These are phyloP conservation scores for Boletales sp. DNA, from an alignment of 768 basidiomycete genomes.

Conservation along the genomic window DNA sequence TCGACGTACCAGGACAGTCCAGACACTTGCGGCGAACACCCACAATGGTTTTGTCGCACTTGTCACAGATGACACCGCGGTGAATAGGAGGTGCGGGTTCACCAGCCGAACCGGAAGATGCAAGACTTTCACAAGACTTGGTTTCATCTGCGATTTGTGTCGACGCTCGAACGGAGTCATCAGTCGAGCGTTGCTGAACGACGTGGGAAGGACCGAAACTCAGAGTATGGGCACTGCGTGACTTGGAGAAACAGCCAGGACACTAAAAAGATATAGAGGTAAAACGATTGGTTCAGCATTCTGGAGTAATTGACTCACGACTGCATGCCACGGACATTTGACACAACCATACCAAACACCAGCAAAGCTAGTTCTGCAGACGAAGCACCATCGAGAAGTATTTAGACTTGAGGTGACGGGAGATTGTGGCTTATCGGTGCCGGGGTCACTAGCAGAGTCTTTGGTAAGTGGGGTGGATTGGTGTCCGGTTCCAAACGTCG, in stretches of 20 bases:
- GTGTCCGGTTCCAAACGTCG: conserved; percentile 29
- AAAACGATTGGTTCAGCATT: not conserved
- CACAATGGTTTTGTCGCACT: conserved; percentile 51
- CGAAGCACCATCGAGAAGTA: conserved; percentile 25
- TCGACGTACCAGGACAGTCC: conserved; percentile 60
- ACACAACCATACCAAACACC: conserved; percentile 30
- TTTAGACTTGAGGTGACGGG: not conserved
- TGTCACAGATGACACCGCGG: conserved; percentile 60
- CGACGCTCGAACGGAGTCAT: not conserved
- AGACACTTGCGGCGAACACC: conserved; percentile 79
- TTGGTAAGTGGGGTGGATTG: not conserved
- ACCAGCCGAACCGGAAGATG: not conserved
- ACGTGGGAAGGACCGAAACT: conserved; percentile 31
- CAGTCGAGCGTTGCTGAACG: conserved; percentile 16
- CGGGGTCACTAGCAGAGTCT: not conserved
- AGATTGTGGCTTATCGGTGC: no score
- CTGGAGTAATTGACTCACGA: conserved; percentile 19
- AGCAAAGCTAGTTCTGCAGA: conserved; percentile 23
- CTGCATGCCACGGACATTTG: conserved; percentile 30
- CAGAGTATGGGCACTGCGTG: conserved; percentile 24
- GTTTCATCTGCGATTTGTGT: not conserved
- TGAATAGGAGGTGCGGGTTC: conserved; percentile 39
- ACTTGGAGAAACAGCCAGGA: conserved; percentile 26
- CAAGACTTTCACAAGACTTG: not conserved
- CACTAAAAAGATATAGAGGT: conserved; percentile 16